phyloP scores from a whole-genome alignment of 257 asterid species.

The Nicotiana obtusifolia region DNA sequence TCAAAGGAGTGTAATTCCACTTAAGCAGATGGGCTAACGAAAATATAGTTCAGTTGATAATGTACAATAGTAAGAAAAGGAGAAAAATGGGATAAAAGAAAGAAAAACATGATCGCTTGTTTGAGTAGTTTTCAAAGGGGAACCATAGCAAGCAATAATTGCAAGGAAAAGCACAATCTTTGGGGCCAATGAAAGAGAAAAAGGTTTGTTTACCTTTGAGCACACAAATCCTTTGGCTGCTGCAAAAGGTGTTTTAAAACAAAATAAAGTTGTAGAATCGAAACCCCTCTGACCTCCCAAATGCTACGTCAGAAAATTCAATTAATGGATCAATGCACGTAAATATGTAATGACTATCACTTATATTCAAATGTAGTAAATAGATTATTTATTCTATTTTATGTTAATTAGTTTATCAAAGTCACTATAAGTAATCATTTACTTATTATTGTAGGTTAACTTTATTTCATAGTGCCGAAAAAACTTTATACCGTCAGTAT shows the following conservation, averaged over 20 bases:
- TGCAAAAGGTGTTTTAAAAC: not conserved
- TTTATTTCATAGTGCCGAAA: not conserved
- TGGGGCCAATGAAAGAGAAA: not conserved
- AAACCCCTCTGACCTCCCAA: too few species aligned
- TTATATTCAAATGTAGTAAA: not conserved
- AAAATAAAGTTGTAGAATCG: not conserved
- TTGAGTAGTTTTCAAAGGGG: not conserved
- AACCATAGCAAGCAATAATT: not conserved
- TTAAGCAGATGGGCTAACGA: not conserved
- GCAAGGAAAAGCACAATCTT: not conserved
- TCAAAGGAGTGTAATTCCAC: not conserved
- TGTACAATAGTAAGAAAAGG: not conserved
- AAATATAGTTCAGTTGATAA: not conserved
- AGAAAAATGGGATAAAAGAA: not conserved
- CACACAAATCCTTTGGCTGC: not conserved
- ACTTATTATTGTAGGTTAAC: not conserved
- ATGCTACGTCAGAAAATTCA: not conserved
- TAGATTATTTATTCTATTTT: not conserved
- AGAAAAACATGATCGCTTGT: not conserved
- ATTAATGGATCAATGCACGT: not conserved
- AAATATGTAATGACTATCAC: not conserved
- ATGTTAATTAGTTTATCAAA: not conserved
- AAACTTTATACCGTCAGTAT: not conserved
- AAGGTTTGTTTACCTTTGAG: not conserved
- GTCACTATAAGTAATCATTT: not conserved